Base-by-base conservation (phyloP, 1,284 basidiomycete genomes). In the Thelephora terrestris region DNA sequence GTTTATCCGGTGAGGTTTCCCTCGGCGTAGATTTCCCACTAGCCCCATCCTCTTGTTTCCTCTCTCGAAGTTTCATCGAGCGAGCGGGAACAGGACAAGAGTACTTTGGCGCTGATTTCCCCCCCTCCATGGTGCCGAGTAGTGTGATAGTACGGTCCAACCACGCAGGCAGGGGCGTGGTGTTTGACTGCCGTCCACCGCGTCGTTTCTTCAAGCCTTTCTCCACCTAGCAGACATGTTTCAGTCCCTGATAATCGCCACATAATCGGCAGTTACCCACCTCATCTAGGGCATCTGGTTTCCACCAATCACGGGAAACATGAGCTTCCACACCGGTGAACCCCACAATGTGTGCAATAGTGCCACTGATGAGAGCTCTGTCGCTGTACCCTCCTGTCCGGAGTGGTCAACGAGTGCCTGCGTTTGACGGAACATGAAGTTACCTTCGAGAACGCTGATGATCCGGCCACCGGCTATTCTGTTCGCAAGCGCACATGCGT, bases 391-490 rank as follows among this genome's bases (percentile, higher is more conserved):
- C 95, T 1, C 39, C 39, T 42, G n/a, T 18, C 2, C 20, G 21
- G 5, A 42, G 25, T 21, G n/a, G 25, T 23, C 12, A 21, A 3
- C 6, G 20, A 14, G 7, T 3, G 39, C 25, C 18, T 2, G 29
- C 14, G 12, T 14, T 32, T 14, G 12, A 4, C 18, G 39, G 16
- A 42, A 3, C 18, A 14, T 2, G 21, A 16, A 42, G 17, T 5
- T 42, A 23, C 94, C 94, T 65, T 99, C 95, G 1, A 99, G 76
- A 0, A 97, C 85, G 53, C 89, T 91, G 20, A 98, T 72, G 1
- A 96, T 60, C 45, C 84, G 78, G 0, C 92, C 91, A 0, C 64
- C 58, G 0, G 89, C 80, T 52, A 81, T 79, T 21, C 65, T 57
- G 39, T 88, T 75, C 1, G 88, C 84, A 48, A 98, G 78, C 0